Evolutionary conservation across 2,329 filamentous ascomycete genomes (phyloP).

Genomic region (Uncinocarpus reesii): DNA sequence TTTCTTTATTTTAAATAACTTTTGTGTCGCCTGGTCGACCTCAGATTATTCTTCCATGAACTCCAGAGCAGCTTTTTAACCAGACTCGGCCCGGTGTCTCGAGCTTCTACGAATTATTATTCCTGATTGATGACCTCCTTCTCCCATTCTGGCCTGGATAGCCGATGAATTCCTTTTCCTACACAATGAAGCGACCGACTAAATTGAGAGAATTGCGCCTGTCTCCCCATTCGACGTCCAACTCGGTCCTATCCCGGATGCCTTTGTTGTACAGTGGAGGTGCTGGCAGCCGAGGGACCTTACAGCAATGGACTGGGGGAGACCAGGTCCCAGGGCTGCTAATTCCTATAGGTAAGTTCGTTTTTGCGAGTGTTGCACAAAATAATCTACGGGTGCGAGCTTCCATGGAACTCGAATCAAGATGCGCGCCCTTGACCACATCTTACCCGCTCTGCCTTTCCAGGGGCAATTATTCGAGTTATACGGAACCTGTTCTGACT

Average conservation of each 20-base stretch:
- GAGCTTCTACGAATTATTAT: neutral
- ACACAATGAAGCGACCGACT: slow-evolving; percentile 10
- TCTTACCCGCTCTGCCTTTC: too few species aligned
- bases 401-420: neutral
- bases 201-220: slow-evolving; percentile 13
- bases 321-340: slow-evolving; percentile 26
- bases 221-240: slow-evolving; percentile 1
- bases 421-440: too few species aligned
- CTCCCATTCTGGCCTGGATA: neutral
- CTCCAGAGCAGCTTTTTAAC: neutral
- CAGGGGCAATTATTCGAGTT: neutral
- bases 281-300: neutral
- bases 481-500: neutral
- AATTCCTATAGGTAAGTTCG: slow-evolving; percentile 24
- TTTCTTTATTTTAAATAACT: neutral
- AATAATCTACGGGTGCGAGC: too few species aligned
- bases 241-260: slow-evolving; percentile 15
- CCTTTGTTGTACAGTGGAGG: slow-evolving; percentile 1
- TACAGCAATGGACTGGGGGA: slow-evolving; percentile 20
- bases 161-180: neutral
- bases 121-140: neutral
- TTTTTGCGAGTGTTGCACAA: neutral
- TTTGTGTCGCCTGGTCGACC: too few species aligned
- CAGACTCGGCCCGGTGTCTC: slow-evolving; percentile 1
- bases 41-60: too few species aligned